These are phyloP conservation scores for Sporothrix curviconia DNA, from an alignment of 2,329 filamentous ascomycete genomes.

Conservation along the genomic window DNA sequence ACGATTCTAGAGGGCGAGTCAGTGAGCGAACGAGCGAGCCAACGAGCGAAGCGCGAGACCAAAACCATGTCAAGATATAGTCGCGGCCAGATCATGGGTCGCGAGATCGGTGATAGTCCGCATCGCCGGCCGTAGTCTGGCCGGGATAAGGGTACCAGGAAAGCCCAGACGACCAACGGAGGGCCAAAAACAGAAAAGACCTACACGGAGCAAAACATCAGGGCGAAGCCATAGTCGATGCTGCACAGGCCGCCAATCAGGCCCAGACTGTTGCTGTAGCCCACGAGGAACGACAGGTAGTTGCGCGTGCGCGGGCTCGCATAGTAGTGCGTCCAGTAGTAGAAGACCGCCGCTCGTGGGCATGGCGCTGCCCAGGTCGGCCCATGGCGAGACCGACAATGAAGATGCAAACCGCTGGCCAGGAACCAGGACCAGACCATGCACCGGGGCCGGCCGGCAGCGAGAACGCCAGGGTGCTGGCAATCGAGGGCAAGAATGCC, in stretches of 20 bases:
- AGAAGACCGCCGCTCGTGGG: slow-evolving; percentile 53
- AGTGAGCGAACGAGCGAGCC: not conserved
- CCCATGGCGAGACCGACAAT: slow-evolving; percentile 54
- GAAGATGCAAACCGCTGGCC: slow-evolving; percentile 51
- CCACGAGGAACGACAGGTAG: slow-evolving; percentile 52
- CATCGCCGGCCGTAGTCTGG: not conserved
- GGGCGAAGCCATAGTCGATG: slow-evolving; percentile 50
- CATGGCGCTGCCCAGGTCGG: slow-evolving; percentile 47
- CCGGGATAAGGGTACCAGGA: no score
- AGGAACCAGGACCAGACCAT: slow-evolving; percentile 59
- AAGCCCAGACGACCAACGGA: not conserved
- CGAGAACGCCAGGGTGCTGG: slow-evolving; percentile 51
- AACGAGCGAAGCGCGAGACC: not conserved
- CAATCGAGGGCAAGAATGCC: slow-evolving; percentile 54
- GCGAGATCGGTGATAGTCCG: not conserved
- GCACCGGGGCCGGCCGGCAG: slow-evolving; percentile 51
- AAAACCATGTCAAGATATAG: no score
- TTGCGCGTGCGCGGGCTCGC: slow-evolving; percentile 48
- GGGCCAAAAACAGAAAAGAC: slow-evolving; percentile 1
- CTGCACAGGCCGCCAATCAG: slow-evolving; percentile 56
- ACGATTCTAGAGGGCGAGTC: slow-evolving; percentile 39
- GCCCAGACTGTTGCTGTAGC: slow-evolving; percentile 55
- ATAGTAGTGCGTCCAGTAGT: slow-evolving; percentile 56
- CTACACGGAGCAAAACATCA: slow-evolving; percentile 51
- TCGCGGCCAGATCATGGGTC: no score